Conservation (phyloP, 345 rosid genomes). For the Hibiscus trionum region DNA sequence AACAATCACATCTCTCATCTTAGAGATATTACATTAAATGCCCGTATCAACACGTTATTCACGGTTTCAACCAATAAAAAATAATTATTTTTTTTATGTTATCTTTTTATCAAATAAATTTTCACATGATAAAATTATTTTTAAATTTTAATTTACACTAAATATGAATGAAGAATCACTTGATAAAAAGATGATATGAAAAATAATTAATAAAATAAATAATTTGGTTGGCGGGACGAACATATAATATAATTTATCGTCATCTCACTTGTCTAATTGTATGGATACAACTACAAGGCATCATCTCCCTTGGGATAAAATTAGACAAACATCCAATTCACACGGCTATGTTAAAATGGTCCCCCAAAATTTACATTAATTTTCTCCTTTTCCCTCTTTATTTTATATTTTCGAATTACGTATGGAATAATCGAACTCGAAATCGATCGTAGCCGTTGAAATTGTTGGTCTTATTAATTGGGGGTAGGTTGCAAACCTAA, state of each 20-base stretch:
- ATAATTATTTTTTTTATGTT: too few relatives aligned
- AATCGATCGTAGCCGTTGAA: constrained; percentile 9
- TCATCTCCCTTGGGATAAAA: neutral
- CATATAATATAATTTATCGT: too few relatives aligned
- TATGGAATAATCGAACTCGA: neutral
- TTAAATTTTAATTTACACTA: too few relatives aligned
- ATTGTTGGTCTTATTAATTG: constrained; percentile 25
- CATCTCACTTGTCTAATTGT: neutral
- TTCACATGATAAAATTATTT: too few relatives aligned
- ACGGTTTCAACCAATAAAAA: too few relatives aligned
- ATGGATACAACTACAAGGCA: neutral
- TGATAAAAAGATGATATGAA: neutral
- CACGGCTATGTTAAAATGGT: constrained; percentile 22
- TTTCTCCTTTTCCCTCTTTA: neutral
- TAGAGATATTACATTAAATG: too few relatives aligned
- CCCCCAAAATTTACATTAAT: constrained; percentile 18
- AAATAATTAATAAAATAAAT: too few relatives aligned
- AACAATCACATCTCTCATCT: neutral
- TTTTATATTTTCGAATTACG: neutral
- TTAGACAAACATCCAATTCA: constrained; percentile 8
- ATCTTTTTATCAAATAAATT: too few relatives aligned
- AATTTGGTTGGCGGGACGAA: too few relatives aligned
- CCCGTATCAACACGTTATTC: too few relatives aligned
- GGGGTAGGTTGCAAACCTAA: constrained; percentile 36
- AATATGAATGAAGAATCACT: too few relatives aligned